Conservation (phyloP, 2,329 filamentous ascomycete genomes). For the Colletotrichum sp. region DNA sequence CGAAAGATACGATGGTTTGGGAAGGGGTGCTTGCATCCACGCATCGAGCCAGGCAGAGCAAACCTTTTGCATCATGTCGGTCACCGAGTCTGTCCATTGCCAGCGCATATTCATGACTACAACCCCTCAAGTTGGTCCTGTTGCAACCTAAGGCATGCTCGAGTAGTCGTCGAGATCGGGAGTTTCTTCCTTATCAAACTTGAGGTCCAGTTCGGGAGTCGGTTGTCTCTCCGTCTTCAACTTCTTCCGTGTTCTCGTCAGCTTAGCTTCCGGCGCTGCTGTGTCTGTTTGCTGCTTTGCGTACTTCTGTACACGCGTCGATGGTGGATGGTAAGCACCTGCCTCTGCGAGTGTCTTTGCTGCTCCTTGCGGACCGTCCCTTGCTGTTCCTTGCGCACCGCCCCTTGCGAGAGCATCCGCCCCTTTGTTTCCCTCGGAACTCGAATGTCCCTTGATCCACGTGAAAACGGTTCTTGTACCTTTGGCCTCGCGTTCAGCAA, state of each 20-base stretch:
- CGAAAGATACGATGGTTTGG: neutral
- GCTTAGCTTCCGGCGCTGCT: neutral
- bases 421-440: constrained; percentile 75
- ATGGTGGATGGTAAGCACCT: neutral
- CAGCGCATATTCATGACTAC: neutral
- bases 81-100: neutral
- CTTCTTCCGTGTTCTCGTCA: neutral
- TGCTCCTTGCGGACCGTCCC: constrained; percentile 20
- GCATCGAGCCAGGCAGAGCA: neutral
- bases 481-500: constrained; percentile 69
- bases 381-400: constrained; percentile 30
- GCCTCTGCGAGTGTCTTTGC: neutral
- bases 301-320: neutral
- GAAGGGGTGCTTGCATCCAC: neutral
- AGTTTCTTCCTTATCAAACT: neutral
- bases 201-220: neutral
- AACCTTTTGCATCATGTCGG: neutral
- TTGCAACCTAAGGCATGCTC: neutral
- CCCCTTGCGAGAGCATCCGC: constrained; percentile 79
- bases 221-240: neutral
- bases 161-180: neutral
- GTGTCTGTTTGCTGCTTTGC: neutral
- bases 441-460: constrained; percentile 89
- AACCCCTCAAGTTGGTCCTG: neutral
- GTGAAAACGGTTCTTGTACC: constrained; percentile 72